These are phyloP conservation scores for Hypoxylon fragiforme DNA, from an alignment of 495 filamentous ascomycete genomes.

Conservation along the genomic window DNA sequence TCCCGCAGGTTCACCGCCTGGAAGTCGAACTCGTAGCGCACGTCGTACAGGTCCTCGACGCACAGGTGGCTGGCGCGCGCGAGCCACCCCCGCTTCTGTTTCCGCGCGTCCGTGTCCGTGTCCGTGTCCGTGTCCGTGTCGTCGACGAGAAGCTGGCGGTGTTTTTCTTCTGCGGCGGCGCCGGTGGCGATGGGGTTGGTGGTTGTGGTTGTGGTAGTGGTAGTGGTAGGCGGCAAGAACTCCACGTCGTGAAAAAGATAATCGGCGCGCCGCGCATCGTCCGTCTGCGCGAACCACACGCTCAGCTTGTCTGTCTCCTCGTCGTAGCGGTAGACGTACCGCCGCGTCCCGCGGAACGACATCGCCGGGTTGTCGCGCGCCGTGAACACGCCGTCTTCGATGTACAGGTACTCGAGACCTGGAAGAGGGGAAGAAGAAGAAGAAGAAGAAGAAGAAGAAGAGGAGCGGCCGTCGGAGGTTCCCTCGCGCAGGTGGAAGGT, in stretches of 20 bases:
- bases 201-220: slow-evolving; percentile 15
- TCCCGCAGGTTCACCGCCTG: slow-evolving; percentile 51
- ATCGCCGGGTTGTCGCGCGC: slow-evolving; percentile 47
- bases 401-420: slow-evolving; percentile 66
- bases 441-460: too few species aligned
- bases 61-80: slow-evolving; percentile 66
- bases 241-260: slow-evolving; percentile 67
- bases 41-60: slow-evolving; percentile 65
- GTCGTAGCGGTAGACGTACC: slow-evolving; percentile 62
- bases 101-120: too few species aligned
- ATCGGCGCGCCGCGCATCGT: slow-evolving; percentile 59
- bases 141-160: too few species aligned
- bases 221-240: slow-evolving; percentile 30
- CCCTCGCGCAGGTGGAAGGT: slow-evolving; percentile 62
- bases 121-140: too few species aligned
- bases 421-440: too few species aligned
- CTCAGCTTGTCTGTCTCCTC: slow-evolving; percentile 58
- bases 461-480: slow-evolving; percentile 51
- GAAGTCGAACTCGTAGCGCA: slow-evolving; percentile 64
- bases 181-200: background rate
- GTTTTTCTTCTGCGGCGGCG: slow-evolving; percentile 27
- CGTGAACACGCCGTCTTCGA: slow-evolving; percentile 63
- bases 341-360: slow-evolving; percentile 52
- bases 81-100: slow-evolving; percentile 47
- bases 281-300: slow-evolving; percentile 67